These are phyloP conservation scores for Cyberlindnera mrakii DNA, from an alignment of 805 yeast species.

Conservation along the genomic window DNA sequence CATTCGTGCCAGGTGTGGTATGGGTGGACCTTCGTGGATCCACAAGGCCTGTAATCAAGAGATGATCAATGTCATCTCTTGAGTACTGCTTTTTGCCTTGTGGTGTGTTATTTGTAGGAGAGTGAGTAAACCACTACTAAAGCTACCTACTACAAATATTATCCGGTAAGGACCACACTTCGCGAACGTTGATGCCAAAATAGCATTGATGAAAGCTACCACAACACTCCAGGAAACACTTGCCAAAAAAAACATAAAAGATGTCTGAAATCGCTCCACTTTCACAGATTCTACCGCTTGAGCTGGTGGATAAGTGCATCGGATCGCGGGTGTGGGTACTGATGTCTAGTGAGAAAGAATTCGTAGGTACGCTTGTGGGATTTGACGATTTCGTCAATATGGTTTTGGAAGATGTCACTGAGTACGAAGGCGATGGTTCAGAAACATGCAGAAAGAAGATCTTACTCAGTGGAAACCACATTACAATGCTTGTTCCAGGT, in stretches of 20 bases:
- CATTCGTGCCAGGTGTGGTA: no score
- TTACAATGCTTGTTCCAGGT: constrained; percentile 63
- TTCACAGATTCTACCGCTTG: constrained; percentile 52
- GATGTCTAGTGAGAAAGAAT: constrained; percentile 59
- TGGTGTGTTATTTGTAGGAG: no score
- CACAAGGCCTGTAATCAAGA: no score
- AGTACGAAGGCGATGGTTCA: constrained; percentile 38
- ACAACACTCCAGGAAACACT: not conserved
- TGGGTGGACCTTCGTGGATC: no score
- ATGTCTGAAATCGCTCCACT: constrained; percentile 4
- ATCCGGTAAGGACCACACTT: not conserved
- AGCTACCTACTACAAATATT: no score
- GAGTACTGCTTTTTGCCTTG: no score
- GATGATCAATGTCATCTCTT: no score
- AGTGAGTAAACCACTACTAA: no score
- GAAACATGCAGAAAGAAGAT: constrained; percentile 48
- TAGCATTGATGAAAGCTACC: not conserved
- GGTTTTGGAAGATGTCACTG: constrained; percentile 78
- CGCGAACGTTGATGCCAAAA: constrained; percentile 2
- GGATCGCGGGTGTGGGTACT: constrained; percentile 76
- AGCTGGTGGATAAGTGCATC: constrained; percentile 80
- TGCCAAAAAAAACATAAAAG: not conserved
- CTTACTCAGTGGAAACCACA: constrained; percentile 65
- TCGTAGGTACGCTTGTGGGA: constrained; percentile 83
- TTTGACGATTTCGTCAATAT: constrained; percentile 94